Base-by-base conservation (phyloP, 208 protist species). In the Trypanosoma brucei region DNA sequence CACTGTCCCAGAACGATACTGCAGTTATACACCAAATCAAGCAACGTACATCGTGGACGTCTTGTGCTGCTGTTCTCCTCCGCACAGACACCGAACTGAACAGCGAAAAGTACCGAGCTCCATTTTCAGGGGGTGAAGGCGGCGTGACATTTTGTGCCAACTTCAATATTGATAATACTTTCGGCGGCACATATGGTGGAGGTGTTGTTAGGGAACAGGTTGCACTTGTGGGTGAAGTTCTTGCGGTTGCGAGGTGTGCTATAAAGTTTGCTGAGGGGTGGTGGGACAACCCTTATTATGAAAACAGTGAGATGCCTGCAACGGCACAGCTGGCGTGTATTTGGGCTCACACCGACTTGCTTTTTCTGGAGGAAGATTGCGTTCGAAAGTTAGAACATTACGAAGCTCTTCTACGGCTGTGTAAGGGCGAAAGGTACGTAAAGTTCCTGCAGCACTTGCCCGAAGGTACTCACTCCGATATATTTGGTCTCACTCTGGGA, bases 341-440 rank as follows among this genome's bases (percentile, higher is more conserved):
- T 40, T 72, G 59, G 66, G 66, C 66, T 13, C 52, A 65, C 22
- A 3, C 45, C 13, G 66, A 65, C 55, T 52, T 72, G 2, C 9
- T 72, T 35, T 0, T 72, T 3, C 9, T 72, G n/a, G 59, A 55
- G 14, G 34, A 2, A 45, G 51, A 61, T 42, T n/a, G 2, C 3
- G n/a, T 35, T 11, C 11, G 14, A 11, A 54, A 50, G 46, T 37
- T 72, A 14, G 22, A 65, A n/a, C 45, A 61, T 37, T 72, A 72
- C n/a, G 45, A 64, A 35, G 45, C 22, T 8, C 3, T 65, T 14
- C 22, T 72, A 35, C 39, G 52, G 0, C 14, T 72, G 3, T 72
- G 66, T 36, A 7, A 65, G 36, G 22, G 11, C 3, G 44, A 65
- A 7, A 37, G 34, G 14, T 14, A 45, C 13, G 30, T 31, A 42